Conservation (phyloP, 1,284 basidiomycete genomes). For the Ceratobasidium sp. region DNA sequence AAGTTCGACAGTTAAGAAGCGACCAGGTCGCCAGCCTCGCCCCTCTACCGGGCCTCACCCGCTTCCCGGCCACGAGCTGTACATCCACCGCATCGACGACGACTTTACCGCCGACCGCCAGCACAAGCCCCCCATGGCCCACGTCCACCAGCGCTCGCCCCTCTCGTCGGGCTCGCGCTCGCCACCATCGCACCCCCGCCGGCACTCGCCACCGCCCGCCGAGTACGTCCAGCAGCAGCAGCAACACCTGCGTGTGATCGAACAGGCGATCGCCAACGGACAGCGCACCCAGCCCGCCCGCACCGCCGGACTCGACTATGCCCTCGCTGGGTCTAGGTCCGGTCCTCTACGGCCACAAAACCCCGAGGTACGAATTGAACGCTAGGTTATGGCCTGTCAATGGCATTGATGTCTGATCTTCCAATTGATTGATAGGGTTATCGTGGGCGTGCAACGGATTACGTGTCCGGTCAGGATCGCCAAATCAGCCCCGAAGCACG, state of each 20-base stretch:
- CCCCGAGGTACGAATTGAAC: conserved; percentile 10
- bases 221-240: conserved; percentile 28
- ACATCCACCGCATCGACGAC: conserved; percentile 16
- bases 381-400: not conserved
- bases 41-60: conserved; percentile 34
- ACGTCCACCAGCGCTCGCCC: conserved; percentile 30
- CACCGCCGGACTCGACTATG: conserved; percentile 37
- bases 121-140: conserved; percentile 15
- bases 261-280: conserved; percentile 31
- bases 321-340: conserved; percentile 6
- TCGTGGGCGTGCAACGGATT: conserved; percentile 40
- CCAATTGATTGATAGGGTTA: conserved; percentile 40
- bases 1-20: conserved; percentile 35
- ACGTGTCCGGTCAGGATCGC: conserved; percentile 37
- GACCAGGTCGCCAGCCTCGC: conserved; percentile 32
- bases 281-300: conserved; percentile 34
- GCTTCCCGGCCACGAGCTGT: conserved; percentile 30
- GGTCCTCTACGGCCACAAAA: not conserved
- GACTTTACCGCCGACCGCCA: not conserved
- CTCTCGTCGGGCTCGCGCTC: conserved; percentile 18
- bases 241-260: conserved; percentile 27
- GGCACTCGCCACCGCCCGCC: conserved; percentile 19
- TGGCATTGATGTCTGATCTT: conserved; percentile 34
- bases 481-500: conserved; percentile 34
- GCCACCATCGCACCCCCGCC: not conserved